Evolutionary conservation across 768 basidiomycete species (phyloP).

Genomic region (Boletus rubescentipes): DNA sequence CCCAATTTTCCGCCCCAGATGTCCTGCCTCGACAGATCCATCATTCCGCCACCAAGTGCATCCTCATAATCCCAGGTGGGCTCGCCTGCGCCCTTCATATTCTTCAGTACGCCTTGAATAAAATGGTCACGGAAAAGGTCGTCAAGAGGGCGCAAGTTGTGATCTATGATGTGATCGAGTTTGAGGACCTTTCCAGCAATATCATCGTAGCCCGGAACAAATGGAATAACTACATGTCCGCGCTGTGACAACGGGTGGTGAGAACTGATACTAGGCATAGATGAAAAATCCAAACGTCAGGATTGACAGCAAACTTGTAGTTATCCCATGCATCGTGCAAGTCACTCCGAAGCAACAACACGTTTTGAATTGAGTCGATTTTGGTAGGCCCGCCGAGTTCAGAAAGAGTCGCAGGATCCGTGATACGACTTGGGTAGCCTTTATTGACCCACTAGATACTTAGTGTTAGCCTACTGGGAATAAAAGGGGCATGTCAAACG

Average conservation of each 20-base stretch:
- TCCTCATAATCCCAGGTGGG: conserved; percentile 22
- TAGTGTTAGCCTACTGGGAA: conserved; percentile 3
- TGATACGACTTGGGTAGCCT: no score
- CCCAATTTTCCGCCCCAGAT: background rate
- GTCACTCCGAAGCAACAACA: no score
- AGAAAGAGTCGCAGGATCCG: no score
- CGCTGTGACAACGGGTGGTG: no score
- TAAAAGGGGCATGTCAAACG: background rate
- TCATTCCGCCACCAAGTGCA: background rate
- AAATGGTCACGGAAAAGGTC: conserved; percentile 36
- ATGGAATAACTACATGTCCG: no score
- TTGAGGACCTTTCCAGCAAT: background rate
- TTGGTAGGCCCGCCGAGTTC: no score
- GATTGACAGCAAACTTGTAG: no score
- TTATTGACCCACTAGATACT: background rate
- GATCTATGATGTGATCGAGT: conserved; percentile 32
- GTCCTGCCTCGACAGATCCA: background rate
- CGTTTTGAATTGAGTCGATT: no score
- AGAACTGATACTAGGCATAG: no score
- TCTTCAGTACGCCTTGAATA: conserved; percentile 32
- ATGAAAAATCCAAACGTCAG: no score
- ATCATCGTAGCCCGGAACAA: conserved; percentile 3
- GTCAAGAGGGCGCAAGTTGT: conserved; percentile 31
- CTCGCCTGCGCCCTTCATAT: conserved; percentile 36
- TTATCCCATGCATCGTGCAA: no score